Base-by-base conservation (phyloP, 768 basidiomycete species). In the Amylocystis lapponica region DNA sequence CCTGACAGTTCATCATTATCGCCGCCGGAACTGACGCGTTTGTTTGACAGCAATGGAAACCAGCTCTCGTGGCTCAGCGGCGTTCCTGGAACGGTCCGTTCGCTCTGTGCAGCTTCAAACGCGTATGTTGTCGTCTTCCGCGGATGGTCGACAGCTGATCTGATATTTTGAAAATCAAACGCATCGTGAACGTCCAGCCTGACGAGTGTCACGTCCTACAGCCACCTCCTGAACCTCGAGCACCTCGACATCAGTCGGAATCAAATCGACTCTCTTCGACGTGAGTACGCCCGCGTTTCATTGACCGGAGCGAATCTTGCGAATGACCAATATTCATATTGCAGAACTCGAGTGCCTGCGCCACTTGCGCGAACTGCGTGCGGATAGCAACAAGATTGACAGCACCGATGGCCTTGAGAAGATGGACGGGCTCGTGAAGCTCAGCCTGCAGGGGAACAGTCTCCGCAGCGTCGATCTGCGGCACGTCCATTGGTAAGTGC, bases 181-280 rank as follows among this genome's bases (percentile, higher is more conserved):
- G 46, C 46, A 39, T 33, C 33, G 33, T 47, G 47, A 51, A 3
- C 27, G 22, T 50, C 33, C 46, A 90, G 89, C 52, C 72, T 98
- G 53, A 87, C 89, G 54, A 77, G 81, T 50, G 67, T 94, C 51
- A 92, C 92, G 26, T 91, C 93, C 20, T 95, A 90, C 65, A 74
- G 75, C 59, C 92, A 97, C 63, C 71, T 99, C 55, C 68, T 73
- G 27, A 87, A 89, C 59, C 73, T 99, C 31, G 90, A 93, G 65
- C 79, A 76, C 55, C 74, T 99, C 57, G 92, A 99, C 66, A 81
- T 99, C 48, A 92, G 90, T 61, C 63, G 79, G 56, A 98, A 98
- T 63, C 77, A 88, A 50, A 74, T 98, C 40, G 91, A 95, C 48
- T 88, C 88, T 7, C 69, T 98, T 44, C 76, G 72, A 37, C 90